Evolutionary conservation across 345 rosid genomes (phyloP).

Genomic region (Boechera retrofracta): DNA sequence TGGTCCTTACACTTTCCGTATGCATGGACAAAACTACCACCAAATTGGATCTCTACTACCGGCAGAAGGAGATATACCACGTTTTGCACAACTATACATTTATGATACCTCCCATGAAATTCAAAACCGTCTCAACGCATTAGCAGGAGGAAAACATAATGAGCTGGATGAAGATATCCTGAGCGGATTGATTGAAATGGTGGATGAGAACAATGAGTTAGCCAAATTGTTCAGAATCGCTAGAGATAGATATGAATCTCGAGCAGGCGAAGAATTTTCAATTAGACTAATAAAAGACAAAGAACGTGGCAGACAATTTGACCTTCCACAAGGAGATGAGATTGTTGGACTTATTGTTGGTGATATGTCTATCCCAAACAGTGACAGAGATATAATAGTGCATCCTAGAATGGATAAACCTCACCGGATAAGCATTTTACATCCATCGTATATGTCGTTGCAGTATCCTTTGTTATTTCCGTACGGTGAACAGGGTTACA

Average conservation of each 20-base stretch:
- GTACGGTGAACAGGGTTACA: constrained; percentile 18
- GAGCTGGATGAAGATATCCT: background rate
- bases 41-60: constrained; percentile 23
- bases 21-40: constrained; percentile 17
- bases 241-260: constrained; percentile 10
- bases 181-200: background rate
- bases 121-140: constrained; percentile 21
- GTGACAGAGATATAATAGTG: background rate
- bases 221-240: constrained; percentile 2
- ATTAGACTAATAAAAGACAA: constrained; percentile 1
- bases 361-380: background rate
- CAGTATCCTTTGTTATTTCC: constrained; percentile 11
- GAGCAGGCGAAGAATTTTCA: constrained; percentile 9
- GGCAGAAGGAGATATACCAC: background rate
- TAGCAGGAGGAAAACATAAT: background rate
- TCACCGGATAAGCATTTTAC: background rate
- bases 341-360: constrained; percentile 14
- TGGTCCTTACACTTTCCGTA: constrained; percentile 21
- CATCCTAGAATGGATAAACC: constrained; percentile 13
- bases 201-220: background rate
- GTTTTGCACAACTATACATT: constrained; percentile 10
- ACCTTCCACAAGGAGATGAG: constrained; percentile 8
- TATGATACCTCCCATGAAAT: constrained; percentile 22
- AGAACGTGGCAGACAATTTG: background rate
- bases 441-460: constrained; percentile 8